Base-by-base conservation (phyloP, 768 basidiomycete genomes). In the Lentinula sp. region DNA sequence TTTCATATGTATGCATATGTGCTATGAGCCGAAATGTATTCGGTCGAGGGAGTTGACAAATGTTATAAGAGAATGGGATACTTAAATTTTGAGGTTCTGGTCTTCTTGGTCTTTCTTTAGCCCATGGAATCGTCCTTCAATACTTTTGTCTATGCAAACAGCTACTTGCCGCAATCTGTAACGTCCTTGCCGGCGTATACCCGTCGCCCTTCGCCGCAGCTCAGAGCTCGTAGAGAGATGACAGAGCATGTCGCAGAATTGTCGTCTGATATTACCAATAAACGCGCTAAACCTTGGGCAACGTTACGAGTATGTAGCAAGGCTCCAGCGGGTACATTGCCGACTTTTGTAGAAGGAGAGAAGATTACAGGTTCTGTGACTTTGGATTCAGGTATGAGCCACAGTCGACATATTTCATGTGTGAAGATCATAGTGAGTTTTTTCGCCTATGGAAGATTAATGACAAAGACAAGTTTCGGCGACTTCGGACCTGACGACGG, bases 391-490 rank as follows among this genome's bases (percentile, higher is more conserved):
- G 28, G 43, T 18, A 59, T 48, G 37, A 60, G 71, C 71, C 73
- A 73, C 40, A 71, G 76, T 5, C 80, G 83, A 45, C 71, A 73
- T 21, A 77, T 85, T 50, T 78, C 80, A 61, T 74, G 74, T 10
- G 77, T 88, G 11, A 70, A 72, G 11, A 63, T 87, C 54, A 74
- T 76, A 60, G 86, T 85, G 66, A 31, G 74, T 69, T 43, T 49
- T 6, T 15, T 11, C 51, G 31, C 51, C 5, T 18, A 7, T 51
- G 42, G 58, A 16, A 31, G 7, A 23, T 42, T n/a, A n/a, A n/a
- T n/a, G n/a, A n/a, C 8, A 32, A 45, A 13, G 18, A n/a, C 55
- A 57, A 16, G 32, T 42, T 40, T 32, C 39, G 42, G 32, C 39
- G 55, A 42, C 42, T 5, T 35, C 32, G 23, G 55, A 42, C 18